Evolutionary conservation across 768 basidiomycete genomes (phyloP).

Genomic region (Agrocybe pediades): DNA sequence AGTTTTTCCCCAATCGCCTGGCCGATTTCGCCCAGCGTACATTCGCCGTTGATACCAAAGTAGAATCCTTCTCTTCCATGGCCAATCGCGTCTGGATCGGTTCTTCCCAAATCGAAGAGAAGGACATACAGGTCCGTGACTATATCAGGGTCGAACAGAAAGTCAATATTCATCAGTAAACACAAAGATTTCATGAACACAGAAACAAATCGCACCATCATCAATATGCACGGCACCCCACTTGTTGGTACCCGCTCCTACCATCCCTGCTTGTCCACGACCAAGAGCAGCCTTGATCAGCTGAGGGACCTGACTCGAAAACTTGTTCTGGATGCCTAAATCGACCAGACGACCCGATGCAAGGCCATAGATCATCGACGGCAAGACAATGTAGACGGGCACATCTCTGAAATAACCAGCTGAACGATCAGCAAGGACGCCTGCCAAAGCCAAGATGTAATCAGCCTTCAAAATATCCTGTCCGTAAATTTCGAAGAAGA

Average conservation of each 20-base stretch:
- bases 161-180: no score
- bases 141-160: slow-evolving; percentile 12
- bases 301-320: slow-evolving; percentile 50
- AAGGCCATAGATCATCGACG: slow-evolving; percentile 60
- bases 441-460: slow-evolving; percentile 20
- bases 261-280: slow-evolving; percentile 50
- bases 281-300: slow-evolving; percentile 47
- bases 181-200: no score
- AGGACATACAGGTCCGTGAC: slow-evolving; percentile 45
- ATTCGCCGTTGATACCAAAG: slow-evolving; percentile 52
- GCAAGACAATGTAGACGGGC: slow-evolving; percentile 47
- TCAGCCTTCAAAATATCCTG: neutral
- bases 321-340: slow-evolving; percentile 50
- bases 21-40: slow-evolving; percentile 42
- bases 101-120: slow-evolving; percentile 39
- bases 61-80: slow-evolving; percentile 57
- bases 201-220: slow-evolving; percentile 37
- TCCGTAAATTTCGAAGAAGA: neutral
- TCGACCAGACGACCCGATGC: slow-evolving; percentile 48
- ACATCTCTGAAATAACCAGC: slow-evolving; percentile 36
- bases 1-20: slow-evolving; percentile 39
- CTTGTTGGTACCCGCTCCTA: slow-evolving; percentile 56
- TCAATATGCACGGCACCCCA: slow-evolving; percentile 59
- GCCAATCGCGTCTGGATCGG: slow-evolving; percentile 26
- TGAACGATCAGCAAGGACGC: slow-evolving; percentile 42